Evolutionary conservation across 2,329 filamentous ascomycete genomes (phyloP).

Genomic region (Intubia oerlemansii): DNA sequence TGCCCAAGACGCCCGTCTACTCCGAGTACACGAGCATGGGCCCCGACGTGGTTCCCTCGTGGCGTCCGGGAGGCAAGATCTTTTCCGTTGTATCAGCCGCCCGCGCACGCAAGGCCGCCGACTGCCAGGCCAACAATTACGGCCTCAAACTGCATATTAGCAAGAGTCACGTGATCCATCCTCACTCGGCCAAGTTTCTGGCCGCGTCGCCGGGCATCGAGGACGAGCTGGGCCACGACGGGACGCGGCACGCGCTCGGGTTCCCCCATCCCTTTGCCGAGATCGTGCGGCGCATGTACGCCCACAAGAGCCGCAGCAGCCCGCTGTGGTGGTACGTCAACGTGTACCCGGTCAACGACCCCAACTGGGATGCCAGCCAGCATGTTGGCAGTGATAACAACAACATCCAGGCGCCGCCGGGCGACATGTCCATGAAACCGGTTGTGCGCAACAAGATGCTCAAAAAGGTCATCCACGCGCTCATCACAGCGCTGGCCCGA

Average conservation of each 20-base stretch:
- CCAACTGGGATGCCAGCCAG: neutral
- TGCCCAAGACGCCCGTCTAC: slow-evolving; percentile 1
- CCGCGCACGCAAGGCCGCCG: neutral
- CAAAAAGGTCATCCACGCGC: slow-evolving; percentile 6
- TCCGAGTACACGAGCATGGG: slow-evolving; percentile 3
- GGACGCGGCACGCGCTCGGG: neutral
- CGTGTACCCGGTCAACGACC: neutral
- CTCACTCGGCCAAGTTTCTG: slow-evolving; percentile 11
- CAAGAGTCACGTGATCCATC: slow-evolving; percentile 10
- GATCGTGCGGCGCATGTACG: slow-evolving; percentile 12
- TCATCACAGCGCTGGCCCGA: slow-evolving; percentile 8
- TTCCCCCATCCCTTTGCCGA: slow-evolving; percentile 8
- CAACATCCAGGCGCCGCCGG: neutral
- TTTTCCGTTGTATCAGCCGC: neutral
- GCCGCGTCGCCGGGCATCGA: slow-evolving; percentile 6
- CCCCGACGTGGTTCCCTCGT: slow-evolving; percentile 1
- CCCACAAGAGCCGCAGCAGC: slow-evolving; percentile 9
- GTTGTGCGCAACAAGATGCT: slow-evolving; percentile 3
- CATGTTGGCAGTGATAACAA: too few relatives aligned
- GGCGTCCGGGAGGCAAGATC: slow-evolving; percentile 1
- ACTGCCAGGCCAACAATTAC: neutral
- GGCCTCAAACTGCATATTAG: slow-evolving; percentile 3
- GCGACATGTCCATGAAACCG: slow-evolving; percentile 1
- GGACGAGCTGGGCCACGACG: neutral
- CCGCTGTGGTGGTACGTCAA: slow-evolving; percentile 8